A percentile compares a stretch with the other conserved stretches of the same genome.
Evolutionary conservation across 345 rosid species (phyloP).

Genomic region (Anastatica hierochuntica): DNA sequence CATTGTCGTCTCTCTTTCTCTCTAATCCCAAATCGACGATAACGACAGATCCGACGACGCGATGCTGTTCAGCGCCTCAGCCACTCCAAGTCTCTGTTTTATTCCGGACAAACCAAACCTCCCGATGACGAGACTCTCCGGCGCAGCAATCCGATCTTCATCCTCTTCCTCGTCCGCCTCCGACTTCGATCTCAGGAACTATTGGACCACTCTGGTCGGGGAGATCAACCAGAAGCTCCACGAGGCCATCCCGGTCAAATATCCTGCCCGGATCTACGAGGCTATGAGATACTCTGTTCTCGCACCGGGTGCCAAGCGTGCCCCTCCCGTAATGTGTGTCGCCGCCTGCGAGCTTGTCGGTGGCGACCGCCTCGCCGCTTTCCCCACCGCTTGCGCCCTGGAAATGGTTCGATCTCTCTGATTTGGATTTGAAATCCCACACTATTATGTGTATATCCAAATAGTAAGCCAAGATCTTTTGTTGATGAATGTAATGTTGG

Average conservation of each 20-base stretch:
- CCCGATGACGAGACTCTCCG: not conserved
- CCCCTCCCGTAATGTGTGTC: slow-evolving; percentile 94
- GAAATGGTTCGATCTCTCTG: slow-evolving; percentile 57
- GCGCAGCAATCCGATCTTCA: slow-evolving; percentile 29
- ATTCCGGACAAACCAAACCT: slow-evolving; percentile 13
- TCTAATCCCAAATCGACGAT: not conserved
- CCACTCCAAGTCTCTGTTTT: slow-evolving; percentile 11
- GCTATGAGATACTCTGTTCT: slow-evolving; percentile 93
- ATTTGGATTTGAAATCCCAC: no score
- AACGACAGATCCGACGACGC: not conserved
- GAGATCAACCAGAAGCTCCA: slow-evolving; percentile 75
- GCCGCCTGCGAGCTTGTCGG: slow-evolving; percentile 90
- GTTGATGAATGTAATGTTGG: not conserved
- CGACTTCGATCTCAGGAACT: slow-evolving; percentile 65
- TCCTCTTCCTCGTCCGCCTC: slow-evolving; percentile 28
- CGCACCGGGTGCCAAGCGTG: slow-evolving; percentile 73
- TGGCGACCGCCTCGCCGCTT: slow-evolving; percentile 65
- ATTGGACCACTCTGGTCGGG: slow-evolving; percentile 53
- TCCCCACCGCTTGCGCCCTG: slow-evolving; percentile 95
- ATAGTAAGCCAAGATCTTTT: no score
- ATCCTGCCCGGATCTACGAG: slow-evolving; percentile 71
- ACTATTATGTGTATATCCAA: no score
- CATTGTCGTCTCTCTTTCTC: no score
- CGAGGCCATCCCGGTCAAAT: slow-evolving; percentile 54
- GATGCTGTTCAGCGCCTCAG: slow-evolving; percentile 32